A percentile compares a stretch with the other conserved stretches of the same genome.
These are phyloP conservation scores for Ulmus americana DNA, from an alignment of 331 rosid genomes.

Conservation along the genomic window DNA sequence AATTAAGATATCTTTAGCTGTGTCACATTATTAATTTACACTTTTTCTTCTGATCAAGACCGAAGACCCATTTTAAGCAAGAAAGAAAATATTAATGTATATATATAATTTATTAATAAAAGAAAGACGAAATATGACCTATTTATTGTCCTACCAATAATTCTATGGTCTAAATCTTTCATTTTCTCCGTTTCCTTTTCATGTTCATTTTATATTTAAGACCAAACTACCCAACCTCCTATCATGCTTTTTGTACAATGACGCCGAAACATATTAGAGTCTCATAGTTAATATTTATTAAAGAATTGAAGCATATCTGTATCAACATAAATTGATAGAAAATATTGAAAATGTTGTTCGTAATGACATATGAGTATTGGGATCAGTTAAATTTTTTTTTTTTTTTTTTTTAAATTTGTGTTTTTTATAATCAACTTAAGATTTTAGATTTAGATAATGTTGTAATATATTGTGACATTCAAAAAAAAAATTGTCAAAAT, in stretches of 20 bases:
- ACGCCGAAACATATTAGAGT: not conserved
- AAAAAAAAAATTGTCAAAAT: too few species aligned
- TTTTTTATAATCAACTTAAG: too few species aligned
- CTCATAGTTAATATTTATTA: slow-evolving; percentile 5
- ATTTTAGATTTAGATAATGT: too few species aligned
- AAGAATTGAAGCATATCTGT: slow-evolving; percentile 13
- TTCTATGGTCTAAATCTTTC: slow-evolving; percentile 6
- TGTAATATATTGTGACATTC: too few species aligned
- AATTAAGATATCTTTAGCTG: too few species aligned
- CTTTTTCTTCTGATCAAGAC: too few species aligned
- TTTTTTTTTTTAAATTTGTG: too few species aligned
- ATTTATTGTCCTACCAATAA: slow-evolving; percentile 3
- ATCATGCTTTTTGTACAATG: not conserved
- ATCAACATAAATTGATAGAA: slow-evolving; percentile 3
- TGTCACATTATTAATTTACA: too few species aligned
- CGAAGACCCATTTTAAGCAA: too few species aligned
- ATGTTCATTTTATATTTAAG: not conserved
- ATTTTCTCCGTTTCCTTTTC: not conserved
- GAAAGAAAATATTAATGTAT: not conserved
- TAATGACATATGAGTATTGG: too few species aligned
- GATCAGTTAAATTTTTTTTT: too few species aligned
- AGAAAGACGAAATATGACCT: not conserved
- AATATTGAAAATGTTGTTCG: not conserved
- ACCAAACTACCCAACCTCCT: not conserved
- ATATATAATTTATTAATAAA: not conserved